Evolutionary conservation across 139 green algal genomes (phyloP).

Genomic region (Haematococcus lacustris): DNA sequence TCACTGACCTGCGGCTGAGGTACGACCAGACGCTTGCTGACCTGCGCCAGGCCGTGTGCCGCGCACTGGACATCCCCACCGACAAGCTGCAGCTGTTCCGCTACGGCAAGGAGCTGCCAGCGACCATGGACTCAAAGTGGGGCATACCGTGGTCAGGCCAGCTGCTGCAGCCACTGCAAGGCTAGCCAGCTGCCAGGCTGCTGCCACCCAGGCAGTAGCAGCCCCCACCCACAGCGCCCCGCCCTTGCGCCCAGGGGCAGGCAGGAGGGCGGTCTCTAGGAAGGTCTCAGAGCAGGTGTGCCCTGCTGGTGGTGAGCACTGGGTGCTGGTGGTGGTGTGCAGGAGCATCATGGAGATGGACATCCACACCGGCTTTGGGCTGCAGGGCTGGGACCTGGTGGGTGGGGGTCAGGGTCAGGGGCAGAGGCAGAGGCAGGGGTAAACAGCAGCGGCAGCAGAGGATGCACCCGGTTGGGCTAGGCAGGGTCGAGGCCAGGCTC

Average conservation of each 20-base stretch:
- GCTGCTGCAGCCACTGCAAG: background rate
- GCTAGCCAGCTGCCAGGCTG: background rate
- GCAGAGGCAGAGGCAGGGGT: background rate
- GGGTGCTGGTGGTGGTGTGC: background rate
- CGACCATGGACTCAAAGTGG: slow-evolving; percentile 30
- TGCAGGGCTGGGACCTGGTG: slow-evolving; percentile 72
- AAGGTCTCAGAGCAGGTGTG: background rate
- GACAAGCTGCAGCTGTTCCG: slow-evolving; percentile 67
- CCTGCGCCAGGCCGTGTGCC: slow-evolving; percentile 37
- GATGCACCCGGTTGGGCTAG: background rate
- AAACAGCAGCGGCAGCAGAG: background rate
- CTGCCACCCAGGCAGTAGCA: background rate
- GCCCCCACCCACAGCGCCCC: no score
- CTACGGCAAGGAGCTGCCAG: slow-evolving; percentile 60
- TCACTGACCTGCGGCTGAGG: slow-evolving; percentile 28
- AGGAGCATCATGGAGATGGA: slow-evolving; percentile 69
- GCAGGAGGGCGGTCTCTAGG: background rate
- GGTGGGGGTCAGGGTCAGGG: background rate
- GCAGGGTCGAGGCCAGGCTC: background rate
- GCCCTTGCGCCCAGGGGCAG: background rate
- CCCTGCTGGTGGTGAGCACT: background rate
- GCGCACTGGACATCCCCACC: slow-evolving; percentile 35
- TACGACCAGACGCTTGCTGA: slow-evolving; percentile 69
- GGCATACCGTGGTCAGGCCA: background rate
- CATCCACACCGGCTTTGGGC: slow-evolving; percentile 74